A percentile compares a stretch with the other conserved stretches of the same genome.
Conservation (phyloP, 495 filamentous ascomycete genomes). For the Symbiotaphrina buchneri region DNA sequence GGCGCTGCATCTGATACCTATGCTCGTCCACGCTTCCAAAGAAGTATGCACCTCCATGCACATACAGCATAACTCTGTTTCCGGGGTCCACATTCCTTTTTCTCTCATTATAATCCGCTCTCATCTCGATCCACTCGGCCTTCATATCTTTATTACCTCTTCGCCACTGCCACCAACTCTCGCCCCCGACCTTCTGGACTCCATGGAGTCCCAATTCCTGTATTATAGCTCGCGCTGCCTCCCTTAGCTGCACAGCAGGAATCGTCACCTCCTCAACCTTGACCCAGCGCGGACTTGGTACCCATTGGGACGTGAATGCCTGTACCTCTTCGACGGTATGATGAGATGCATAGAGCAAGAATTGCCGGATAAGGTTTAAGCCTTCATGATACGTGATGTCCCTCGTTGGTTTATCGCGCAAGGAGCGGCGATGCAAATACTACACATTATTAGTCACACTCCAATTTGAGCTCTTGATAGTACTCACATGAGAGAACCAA, state of each 20-base stretch:
- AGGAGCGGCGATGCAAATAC: slow-evolving; percentile 62
- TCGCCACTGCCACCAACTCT: slow-evolving; percentile 92
- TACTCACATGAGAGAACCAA: slow-evolving; percentile 50
- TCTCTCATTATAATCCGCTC: slow-evolving; percentile 48
- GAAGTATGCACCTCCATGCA: slow-evolving; percentile 68
- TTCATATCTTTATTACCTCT: slow-evolving; percentile 32
- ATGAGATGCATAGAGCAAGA: slow-evolving; percentile 59
- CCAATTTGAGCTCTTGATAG: background rate
- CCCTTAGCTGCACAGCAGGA: slow-evolving; percentile 29
- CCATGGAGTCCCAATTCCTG: slow-evolving; percentile 57
- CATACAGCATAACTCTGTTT: slow-evolving; percentile 74
- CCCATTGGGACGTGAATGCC: slow-evolving; percentile 72
- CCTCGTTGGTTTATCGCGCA: slow-evolving; percentile 54
- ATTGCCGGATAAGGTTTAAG: slow-evolving; percentile 68
- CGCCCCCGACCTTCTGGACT: slow-evolving; percentile 51
- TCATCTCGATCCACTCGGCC: slow-evolving; percentile 95
- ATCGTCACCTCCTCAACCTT: slow-evolving; percentile 53
- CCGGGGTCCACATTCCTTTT: slow-evolving; percentile 30
- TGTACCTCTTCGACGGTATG: slow-evolving; percentile 87
- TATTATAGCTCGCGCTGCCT: slow-evolving; percentile 36
- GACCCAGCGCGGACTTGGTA: slow-evolving; percentile 77
- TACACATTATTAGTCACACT: background rate
- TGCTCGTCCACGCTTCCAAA: slow-evolving; percentile 92
- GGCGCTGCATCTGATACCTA: slow-evolving; percentile 85
- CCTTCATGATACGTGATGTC: slow-evolving; percentile 88